These are phyloP conservation scores for Exophiala oligosperma DNA, from an alignment of 2,329 filamentous ascomycete species.

Conservation along the genomic window DNA sequence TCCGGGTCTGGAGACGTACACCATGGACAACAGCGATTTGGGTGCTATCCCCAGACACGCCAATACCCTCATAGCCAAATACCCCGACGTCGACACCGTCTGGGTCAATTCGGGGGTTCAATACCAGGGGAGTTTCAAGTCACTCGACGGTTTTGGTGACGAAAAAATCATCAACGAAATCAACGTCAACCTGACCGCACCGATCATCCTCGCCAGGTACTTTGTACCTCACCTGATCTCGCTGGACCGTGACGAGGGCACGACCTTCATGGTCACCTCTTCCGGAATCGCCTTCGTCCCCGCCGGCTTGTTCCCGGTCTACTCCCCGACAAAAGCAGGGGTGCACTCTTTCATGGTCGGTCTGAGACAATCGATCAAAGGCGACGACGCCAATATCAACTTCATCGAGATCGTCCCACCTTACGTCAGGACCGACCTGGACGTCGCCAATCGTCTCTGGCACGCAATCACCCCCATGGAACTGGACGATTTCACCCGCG, in stretches of 20 bases:
- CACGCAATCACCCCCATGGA: constrained; percentile 33
- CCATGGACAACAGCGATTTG: constrained; percentile 30
- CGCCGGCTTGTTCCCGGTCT: constrained; percentile 33
- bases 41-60: constrained; percentile 17
- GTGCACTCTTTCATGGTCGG: constrained; percentile 33
- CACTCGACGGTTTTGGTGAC: constrained; percentile 27
- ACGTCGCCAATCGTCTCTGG: constrained; percentile 30
- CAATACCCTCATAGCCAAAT: constrained; percentile 25
- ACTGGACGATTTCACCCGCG: constrained; percentile 36
- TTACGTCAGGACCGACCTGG: constrained; percentile 39
- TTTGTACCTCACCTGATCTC: constrained; percentile 32
- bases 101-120: constrained; percentile 36
- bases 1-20: constrained; percentile 31
- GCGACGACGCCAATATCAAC: constrained; percentile 30
- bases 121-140: constrained; percentile 28
- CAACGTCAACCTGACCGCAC: constrained; percentile 33
- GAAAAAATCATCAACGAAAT: constrained; percentile 28
- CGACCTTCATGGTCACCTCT: constrained; percentile 34
- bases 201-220: constrained; percentile 32
- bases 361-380: constrained; percentile 32
- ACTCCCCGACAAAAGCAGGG: constrained; percentile 37
- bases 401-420: constrained; percentile 40
- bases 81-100: constrained; percentile 36
- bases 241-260: constrained; percentile 10
- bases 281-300: constrained; percentile 34